These are phyloP conservation scores for Baorangia bicolor DNA, from an alignment of 768 basidiomycete genomes.

Conservation along the genomic window DNA sequence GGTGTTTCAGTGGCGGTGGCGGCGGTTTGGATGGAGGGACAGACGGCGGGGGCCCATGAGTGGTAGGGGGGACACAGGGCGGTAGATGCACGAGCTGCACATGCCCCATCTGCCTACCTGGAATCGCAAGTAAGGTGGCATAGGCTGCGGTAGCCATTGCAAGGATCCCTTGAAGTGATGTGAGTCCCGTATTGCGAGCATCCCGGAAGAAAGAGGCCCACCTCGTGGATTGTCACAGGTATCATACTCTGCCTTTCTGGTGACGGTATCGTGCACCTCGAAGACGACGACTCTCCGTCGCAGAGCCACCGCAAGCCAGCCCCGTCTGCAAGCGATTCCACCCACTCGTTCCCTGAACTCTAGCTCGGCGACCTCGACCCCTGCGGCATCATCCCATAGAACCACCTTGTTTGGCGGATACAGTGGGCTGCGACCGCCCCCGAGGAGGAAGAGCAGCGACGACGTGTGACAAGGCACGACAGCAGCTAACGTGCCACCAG, in stretches of 20 bases:
- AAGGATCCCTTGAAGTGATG: slow-evolving; percentile 58
- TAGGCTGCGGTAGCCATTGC: slow-evolving; percentile 76
- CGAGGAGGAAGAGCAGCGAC: slow-evolving; percentile 81
- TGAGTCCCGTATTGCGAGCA: slow-evolving; percentile 2
- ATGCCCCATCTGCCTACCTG: slow-evolving; percentile 84
- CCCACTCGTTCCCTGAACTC: slow-evolving; percentile 86
- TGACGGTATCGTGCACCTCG: slow-evolving; percentile 59
- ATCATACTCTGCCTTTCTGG: slow-evolving; percentile 75
- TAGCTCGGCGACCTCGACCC: slow-evolving; percentile 81
- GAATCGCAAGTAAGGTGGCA: slow-evolving; percentile 81
- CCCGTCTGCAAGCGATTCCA: slow-evolving; percentile 75
- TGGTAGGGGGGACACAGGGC: slow-evolving; percentile 64
- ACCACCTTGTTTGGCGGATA: slow-evolving; percentile 93
- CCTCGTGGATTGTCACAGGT: slow-evolving; percentile 86
- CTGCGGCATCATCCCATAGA: slow-evolving; percentile 79
- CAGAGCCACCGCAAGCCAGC: slow-evolving; percentile 82
- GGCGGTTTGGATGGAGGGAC: slow-evolving; percentile 54
- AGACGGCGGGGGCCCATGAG: slow-evolving; percentile 55
- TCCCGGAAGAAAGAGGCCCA: slow-evolving; percentile 32
- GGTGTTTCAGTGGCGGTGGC: slow-evolving; percentile 56
- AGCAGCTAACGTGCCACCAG: slow-evolving; percentile 74
- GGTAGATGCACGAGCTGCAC: slow-evolving; percentile 86
- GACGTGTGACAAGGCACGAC: slow-evolving; percentile 79
- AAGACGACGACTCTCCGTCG: slow-evolving; percentile 79
- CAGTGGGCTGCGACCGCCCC: slow-evolving; percentile 83